phyloP scores from a whole-genome alignment of 2,329 filamentous ascomycete species.

The Colletotrichum filicis region DNA sequence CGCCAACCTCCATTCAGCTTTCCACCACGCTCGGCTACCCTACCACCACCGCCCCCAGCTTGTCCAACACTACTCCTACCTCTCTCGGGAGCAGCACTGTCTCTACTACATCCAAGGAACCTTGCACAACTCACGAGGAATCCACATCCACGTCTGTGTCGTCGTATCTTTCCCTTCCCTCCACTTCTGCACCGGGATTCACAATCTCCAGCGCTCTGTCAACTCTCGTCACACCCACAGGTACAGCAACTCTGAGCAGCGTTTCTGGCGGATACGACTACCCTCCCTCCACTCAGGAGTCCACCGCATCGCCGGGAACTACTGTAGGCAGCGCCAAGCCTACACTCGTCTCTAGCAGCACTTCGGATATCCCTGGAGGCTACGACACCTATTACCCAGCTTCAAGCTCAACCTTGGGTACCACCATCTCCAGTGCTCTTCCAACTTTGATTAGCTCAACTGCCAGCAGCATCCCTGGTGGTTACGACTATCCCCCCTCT shows the following conservation, averaged over 20 bases:
- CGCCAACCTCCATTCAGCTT: constrained; percentile 13
- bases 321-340: constrained; percentile 20
- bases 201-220: not conserved
- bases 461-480: not conserved
- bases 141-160: not conserved
- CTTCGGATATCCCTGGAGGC: constrained; percentile 6
- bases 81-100: not conserved
- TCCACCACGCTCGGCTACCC: constrained; percentile 24
- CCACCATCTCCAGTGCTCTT: constrained; percentile 10
- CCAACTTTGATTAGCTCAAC: constrained; percentile 2
- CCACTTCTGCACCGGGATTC: not conserved
- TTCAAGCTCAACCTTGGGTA: not conserved
- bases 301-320: not conserved
- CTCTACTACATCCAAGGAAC: not conserved
- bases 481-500: not conserved
- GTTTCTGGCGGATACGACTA: constrained; percentile 1
- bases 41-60: not conserved
- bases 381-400: constrained; percentile 1
- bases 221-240: not conserved
- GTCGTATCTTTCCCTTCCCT: not conserved
- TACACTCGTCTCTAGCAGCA: not conserved
- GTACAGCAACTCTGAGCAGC: not conserved
- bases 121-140: not conserved
- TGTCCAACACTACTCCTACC: not conserved
- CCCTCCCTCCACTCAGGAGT: not conserved